Base-by-base conservation (phyloP, 2,329 filamentous ascomycete genomes). In the Penicillium italicum region DNA sequence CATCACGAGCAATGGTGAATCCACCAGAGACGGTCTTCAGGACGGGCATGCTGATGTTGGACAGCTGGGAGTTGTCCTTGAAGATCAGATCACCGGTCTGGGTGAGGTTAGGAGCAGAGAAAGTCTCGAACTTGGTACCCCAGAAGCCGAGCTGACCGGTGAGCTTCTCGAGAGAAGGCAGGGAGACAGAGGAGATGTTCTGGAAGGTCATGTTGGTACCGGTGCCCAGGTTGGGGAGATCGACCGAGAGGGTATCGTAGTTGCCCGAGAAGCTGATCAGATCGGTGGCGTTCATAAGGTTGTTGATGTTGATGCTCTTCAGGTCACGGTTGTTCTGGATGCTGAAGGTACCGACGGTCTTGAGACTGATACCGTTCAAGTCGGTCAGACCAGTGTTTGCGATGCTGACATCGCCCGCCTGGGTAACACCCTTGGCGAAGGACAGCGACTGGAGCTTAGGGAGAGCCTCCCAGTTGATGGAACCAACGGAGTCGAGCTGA, bases 261-360 rank as follows among this genome's bases (percentile, higher is more conserved):
- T 99, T 99, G 80, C 87, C 86, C 66, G 86, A 84, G 71, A 99
- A 85, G 68, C 82, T 85, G 50, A 97, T 79, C 44, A 80, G 74
- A 54, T 83, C 80, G 62, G 82, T 88, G 67, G 96, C 83, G 77
- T 89, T 93, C 73, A 82, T 82, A 56, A 97, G 82, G 72, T 88
- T 83, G 75, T 91, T 89, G 63, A 79, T 75, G 71, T 84, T 83
- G 79, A 95, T 89, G 59, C 80, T 80, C 71, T 83, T 84, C 66
- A 99, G 82, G 71, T 88, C 87, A 59, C 79, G 79, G 85, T 97
- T 97, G 86, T 96, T 96, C 83, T 90, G 88, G 76, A 99, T 88
- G 74, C 89, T 80, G 72, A 99, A 84, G 63, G 79, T 81, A 55
- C 84, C 82, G 52, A 91, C 86, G n/a, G 82, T 81, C 61, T 84